Percentiles rank a stretch among this genome's conserved stretches.
These are phyloP conservation scores for Stereum hirsutum DNA, from an alignment of 1,284 basidiomycete species.

Conservation along the genomic window DNA sequence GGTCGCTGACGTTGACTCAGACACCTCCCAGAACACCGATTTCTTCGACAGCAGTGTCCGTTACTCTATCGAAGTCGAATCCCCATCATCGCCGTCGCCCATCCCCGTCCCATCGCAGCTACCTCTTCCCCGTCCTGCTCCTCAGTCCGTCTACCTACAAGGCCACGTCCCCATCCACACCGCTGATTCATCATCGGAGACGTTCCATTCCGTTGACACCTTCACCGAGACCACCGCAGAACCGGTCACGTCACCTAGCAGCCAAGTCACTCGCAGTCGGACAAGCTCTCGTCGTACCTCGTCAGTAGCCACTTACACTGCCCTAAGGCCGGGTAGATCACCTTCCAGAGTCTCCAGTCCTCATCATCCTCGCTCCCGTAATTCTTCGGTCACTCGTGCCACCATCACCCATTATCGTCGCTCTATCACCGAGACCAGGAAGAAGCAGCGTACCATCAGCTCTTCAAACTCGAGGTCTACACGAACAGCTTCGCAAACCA, in stretches of 20 bases:
- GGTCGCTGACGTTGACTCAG: constrained; percentile 2
- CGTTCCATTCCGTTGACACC: constrained; percentile 6
- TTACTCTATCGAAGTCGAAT: neutral
- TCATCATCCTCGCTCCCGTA: constrained; percentile 14
- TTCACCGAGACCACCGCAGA: constrained; percentile 5
- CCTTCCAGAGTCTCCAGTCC: constrained; percentile 2
- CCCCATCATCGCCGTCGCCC: constrained; percentile 7
- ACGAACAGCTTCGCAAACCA: neutral
- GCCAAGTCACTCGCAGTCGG: constrained; percentile 1
- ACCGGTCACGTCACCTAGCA: constrained; percentile 6
- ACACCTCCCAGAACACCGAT: constrained; percentile 1
- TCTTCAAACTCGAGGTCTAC: too few relatives aligned
- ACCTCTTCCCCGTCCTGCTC: constrained; percentile 7
- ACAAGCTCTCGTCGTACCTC: constrained; percentile 8
- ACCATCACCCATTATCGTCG: constrained; percentile 22
- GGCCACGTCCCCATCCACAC: constrained; percentile 13
- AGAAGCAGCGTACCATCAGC: constrained; percentile 13
- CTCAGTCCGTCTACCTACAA: constrained; percentile 9
- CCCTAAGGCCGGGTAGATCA: constrained; percentile 1
- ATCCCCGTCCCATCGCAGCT: constrained; percentile 1
- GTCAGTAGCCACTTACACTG: constrained; percentile 1
- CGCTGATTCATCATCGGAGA: constrained; percentile 6
- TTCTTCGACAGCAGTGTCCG: constrained; percentile 3
- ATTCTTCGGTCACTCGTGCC: constrained; percentile 18
- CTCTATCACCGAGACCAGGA: constrained; percentile 17